Conservation (phyloP, 495 filamentous ascomycete genomes). For the Neurospora sp. region DNA sequence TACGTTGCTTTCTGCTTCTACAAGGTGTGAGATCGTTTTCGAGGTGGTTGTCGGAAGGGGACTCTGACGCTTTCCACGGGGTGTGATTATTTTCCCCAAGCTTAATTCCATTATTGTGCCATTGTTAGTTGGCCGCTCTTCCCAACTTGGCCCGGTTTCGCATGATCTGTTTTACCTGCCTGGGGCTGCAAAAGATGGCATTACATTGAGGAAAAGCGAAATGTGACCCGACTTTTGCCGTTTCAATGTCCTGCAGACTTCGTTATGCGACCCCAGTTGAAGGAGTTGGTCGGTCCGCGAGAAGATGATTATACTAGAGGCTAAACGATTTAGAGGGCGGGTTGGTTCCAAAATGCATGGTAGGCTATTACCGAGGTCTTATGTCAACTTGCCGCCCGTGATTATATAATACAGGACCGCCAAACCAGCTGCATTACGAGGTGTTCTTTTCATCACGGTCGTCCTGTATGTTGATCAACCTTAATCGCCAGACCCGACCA, state of each 20-base stretch:
- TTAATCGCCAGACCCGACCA: neutral
- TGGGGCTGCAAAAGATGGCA: neutral
- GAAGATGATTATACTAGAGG: neutral
- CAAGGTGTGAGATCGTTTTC: conserved; percentile 50
- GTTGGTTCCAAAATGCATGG: neutral
- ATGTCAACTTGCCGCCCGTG: neutral
- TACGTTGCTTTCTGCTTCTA: conserved; percentile 93
- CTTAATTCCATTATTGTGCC: neutral
- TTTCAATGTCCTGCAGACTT: neutral
- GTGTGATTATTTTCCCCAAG: neutral
- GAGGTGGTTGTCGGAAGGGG: neutral
- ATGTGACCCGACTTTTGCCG: neutral
- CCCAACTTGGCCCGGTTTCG: neutral
- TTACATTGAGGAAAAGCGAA: neutral
- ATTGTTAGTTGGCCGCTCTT: neutral
- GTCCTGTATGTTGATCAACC: neutral
- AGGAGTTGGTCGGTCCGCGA: neutral
- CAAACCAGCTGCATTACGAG: neutral
- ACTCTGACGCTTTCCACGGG: neutral
- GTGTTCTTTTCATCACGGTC: neutral
- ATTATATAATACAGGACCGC: neutral
- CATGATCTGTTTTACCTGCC: neutral
- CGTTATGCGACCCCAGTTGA: neutral
- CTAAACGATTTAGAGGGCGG: neutral
- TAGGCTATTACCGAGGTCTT: neutral